phyloP scores from a whole-genome alignment of 257 asterid species.

The Perilla frutescens region DNA sequence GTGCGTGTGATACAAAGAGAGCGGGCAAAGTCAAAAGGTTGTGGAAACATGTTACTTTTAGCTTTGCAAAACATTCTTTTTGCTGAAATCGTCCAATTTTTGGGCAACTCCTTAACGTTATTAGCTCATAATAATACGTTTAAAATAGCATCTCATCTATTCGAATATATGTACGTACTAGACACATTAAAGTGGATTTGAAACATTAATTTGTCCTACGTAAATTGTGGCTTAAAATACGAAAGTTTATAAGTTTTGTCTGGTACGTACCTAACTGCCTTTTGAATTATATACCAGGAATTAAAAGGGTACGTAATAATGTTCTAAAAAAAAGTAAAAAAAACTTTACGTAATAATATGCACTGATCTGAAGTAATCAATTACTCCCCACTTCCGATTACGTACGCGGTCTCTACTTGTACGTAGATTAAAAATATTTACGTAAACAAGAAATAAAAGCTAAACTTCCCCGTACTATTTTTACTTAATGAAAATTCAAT shows the following conservation, averaged over 20 bases:
- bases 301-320: too few relatives aligned
- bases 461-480: too few relatives aligned
- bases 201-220: slow-evolving; percentile 9
- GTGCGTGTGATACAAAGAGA: background rate
- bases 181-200: background rate
- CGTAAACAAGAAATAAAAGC: too few relatives aligned
- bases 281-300: too few relatives aligned
- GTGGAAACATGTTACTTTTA: slow-evolving; percentile 9
- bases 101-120: slow-evolving; percentile 18
- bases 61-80: slow-evolving; percentile 27
- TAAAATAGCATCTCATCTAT: background rate
- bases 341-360: too few relatives aligned
- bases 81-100: background rate
- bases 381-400: too few relatives aligned
- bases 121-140: background rate
- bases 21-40: background rate
- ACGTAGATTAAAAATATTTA: too few relatives aligned
- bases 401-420: too few relatives aligned
- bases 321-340: too few relatives aligned
- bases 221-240: slow-evolving; percentile 3
- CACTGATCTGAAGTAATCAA: too few relatives aligned
- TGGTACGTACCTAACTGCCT: too few relatives aligned
- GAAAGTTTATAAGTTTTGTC: background rate
- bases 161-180: background rate
- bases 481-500: too few relatives aligned